Evolutionary conservation across 441 rosid species (phyloP), one percentile per base, ranked within the genome.

Genomic region (Adansonia madagascariensis): DNA sequence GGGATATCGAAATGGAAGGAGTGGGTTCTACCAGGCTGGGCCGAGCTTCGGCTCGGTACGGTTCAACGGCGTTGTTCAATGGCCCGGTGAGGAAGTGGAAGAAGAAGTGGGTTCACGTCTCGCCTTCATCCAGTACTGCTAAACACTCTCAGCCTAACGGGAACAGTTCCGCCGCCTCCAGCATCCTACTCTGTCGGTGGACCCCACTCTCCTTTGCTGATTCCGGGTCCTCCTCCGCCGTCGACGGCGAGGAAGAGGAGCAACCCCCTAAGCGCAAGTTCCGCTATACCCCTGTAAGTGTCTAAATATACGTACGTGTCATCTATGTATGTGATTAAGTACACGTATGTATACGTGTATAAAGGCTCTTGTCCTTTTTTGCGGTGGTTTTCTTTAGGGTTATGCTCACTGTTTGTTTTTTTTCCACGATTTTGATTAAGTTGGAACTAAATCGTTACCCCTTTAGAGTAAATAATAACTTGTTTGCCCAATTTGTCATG

Each of bases 101-200:
- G 89, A 91, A 91, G 90, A 88, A 83, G 85, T 91, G 95, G 95
- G 92, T 91, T 77, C 95, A 94, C 79, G 93, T 95, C 69, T 85
- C 95, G 1, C 78, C 87, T 8, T 80, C 90, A n/a, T 60, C 89
- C 59, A 2, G 35, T 27, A 69, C 82, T 10, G 75, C 75, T 60
- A 84, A 82, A 71, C 84, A 83, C 76, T 82, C 82, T 61, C 86
- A 83, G 62, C 76, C 84, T 81, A 88, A 86, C 85, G 88, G 86
- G 71, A 83, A 72, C 52, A 9, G 75, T 39, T 72, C 56, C 74
- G 76, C 52, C 67, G 68, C 24, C 71, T 72, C 44, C 64, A 77
- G 66, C 71, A 76, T 91, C 39, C 76, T 88, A 66, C 91, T 87
- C 80, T 86, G 89, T 71, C 84, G 85, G 79, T 90, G 93, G 93